Evolutionary conservation across 768 basidiomycete species (phyloP).

Genomic region (Mrakia frigida): DNA sequence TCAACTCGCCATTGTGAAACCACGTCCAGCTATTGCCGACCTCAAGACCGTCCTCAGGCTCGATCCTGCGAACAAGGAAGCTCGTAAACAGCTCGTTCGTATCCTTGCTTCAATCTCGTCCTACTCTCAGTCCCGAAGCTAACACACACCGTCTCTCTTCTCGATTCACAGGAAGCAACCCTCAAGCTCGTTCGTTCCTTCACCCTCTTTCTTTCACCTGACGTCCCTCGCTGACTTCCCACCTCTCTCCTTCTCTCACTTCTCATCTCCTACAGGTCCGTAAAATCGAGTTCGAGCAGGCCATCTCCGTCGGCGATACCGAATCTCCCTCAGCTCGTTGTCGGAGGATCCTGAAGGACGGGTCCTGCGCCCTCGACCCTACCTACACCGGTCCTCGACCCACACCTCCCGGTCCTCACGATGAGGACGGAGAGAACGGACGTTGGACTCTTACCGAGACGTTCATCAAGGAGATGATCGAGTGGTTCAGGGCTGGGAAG

Average conservation of each 20-base stretch:
- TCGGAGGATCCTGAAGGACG: slow-evolving; percentile 68
- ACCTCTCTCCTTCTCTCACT: background rate
- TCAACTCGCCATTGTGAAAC: slow-evolving; percentile 81
- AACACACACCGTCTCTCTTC: background rate
- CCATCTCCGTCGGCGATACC: slow-evolving; percentile 88
- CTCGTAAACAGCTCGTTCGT: slow-evolving; percentile 62
- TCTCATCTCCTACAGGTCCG: background rate
- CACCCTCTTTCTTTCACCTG: background rate
- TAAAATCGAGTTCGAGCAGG: slow-evolving; percentile 84
- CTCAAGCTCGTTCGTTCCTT: slow-evolving; percentile 77
- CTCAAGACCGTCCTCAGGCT: slow-evolving; percentile 75
- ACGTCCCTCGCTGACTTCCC: slow-evolving; percentile 48
- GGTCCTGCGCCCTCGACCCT: slow-evolving; percentile 71
- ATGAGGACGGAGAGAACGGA: slow-evolving; percentile 48
- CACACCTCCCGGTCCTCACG: slow-evolving; percentile 36
- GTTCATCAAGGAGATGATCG: slow-evolving; percentile 79
- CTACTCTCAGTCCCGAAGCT: background rate
- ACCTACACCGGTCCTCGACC: slow-evolving; percentile 72
- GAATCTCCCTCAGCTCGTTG: slow-evolving; percentile 71
- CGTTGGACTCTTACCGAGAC: slow-evolving; percentile 62
- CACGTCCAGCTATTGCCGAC: slow-evolving; percentile 77
- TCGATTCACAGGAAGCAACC: slow-evolving; percentile 52
- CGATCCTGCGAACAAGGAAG: slow-evolving; percentile 79
- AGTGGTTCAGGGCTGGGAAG: slow-evolving; percentile 92
- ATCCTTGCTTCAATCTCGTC: background rate